Percentiles rank a stretch among this genome's conserved stretches.
Conservation (phyloP, 2,329 filamentous ascomycete species). For the Penicillium sp. region DNA sequence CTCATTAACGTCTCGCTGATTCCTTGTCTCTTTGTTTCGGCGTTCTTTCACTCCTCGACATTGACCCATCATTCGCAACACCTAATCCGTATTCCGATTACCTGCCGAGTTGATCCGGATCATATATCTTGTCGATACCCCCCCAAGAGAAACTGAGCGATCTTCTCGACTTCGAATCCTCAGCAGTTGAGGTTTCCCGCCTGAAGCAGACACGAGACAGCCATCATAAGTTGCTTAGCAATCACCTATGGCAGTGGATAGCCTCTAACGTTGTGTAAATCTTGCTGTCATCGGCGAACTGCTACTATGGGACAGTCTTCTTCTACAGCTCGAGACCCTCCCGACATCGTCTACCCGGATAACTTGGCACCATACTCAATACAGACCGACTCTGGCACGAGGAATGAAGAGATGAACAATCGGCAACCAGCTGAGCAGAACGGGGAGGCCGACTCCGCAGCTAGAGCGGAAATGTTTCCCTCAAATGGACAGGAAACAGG, state of each 20-base stretch:
- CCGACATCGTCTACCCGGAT: conserved; percentile 31
- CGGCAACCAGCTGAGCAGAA: conserved; percentile 32
- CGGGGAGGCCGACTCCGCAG: conserved; percentile 24
- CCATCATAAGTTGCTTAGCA: conserved; percentile 9
- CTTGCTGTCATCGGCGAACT: conserved; percentile 20
- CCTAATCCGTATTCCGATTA: conserved; percentile 1
- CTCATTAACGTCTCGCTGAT: not conserved
- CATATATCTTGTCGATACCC: not conserved
- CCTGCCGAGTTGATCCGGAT: not conserved
- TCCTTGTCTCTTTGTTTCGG: conserved; percentile 15
- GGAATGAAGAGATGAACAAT: conserved; percentile 43
- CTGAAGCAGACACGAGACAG: conserved; percentile 4
- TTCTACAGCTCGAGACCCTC: conserved; percentile 44
- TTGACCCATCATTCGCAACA: conserved; percentile 2
- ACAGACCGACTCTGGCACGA: conserved; percentile 28
- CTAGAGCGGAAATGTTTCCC: conserved; percentile 19
- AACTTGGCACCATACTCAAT: conserved; percentile 23
- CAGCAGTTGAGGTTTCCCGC: not conserved
- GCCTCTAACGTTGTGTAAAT: conserved; percentile 29
- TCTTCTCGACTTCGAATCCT: not conserved
- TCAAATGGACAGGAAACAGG: conserved; percentile 18
- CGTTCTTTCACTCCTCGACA: conserved; percentile 1
- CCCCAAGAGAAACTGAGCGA: not conserved
- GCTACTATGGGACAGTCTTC: conserved; percentile 51
- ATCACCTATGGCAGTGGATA: conserved; percentile 36